phyloP scores from a whole-genome alignment of 345 rosid genomes.

The Boechera stricta region DNA sequence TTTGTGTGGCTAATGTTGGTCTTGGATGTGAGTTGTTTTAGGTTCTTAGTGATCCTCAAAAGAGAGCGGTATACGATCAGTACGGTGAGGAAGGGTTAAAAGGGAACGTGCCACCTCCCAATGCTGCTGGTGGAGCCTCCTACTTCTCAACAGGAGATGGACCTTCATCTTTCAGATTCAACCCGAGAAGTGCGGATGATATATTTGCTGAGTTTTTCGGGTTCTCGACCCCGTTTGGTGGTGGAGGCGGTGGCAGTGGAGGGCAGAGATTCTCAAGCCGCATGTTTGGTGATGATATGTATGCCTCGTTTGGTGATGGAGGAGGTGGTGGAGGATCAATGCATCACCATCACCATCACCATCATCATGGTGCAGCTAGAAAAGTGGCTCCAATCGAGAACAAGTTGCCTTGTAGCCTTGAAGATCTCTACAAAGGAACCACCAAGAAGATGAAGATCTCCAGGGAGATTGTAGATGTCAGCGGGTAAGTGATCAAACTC shows the following conservation, averaged over 20 bases:
- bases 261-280: constrained; percentile 59
- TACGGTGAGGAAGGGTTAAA: constrained; percentile 83
- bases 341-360: constrained; percentile 44
- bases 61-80: constrained; percentile 74
- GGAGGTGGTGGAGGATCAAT: constrained; percentile 52
- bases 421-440: constrained; percentile 63
- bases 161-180: constrained; percentile 66
- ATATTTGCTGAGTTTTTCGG: constrained; percentile 82
- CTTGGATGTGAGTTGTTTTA: constrained; percentile 39
- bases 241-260: constrained; percentile 49
- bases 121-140: constrained; percentile 64
- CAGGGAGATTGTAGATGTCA: constrained; percentile 55
- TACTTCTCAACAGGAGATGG: constrained; percentile 80
- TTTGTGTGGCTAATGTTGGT: constrained; percentile 12
- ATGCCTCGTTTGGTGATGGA: constrained; percentile 60
- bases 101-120: constrained; percentile 77
- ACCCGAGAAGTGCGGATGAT: constrained; percentile 69
- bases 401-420: constrained; percentile 63
- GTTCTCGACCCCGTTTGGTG: constrained; percentile 59
- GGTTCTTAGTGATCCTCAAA: constrained; percentile 87
- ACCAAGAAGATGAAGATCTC: constrained; percentile 76
- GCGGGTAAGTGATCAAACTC: constrained; percentile 52
- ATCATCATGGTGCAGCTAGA: constrained; percentile 44
- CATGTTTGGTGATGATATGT: constrained; percentile 67
- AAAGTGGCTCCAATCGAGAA: constrained; percentile 62